These are phyloP conservation scores for Fragaria iinumae DNA, from an alignment of 306 rosid species.

Conservation along the genomic window DNA sequence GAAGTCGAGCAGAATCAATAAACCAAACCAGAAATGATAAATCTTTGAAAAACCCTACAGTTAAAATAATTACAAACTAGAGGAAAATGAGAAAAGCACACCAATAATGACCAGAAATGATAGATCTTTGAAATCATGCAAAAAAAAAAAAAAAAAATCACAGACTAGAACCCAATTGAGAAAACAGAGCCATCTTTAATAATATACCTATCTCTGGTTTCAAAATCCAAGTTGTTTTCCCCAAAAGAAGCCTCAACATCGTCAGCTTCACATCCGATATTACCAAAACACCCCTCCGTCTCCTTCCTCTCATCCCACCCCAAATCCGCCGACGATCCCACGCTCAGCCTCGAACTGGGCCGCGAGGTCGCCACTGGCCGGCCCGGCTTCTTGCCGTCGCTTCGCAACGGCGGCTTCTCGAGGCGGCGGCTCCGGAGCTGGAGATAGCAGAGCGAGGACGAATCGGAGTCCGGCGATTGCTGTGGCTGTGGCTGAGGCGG, in stretches of 20 bases:
- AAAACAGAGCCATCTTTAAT: background rate
- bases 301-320: slow-evolving; percentile 24
- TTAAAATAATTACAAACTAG: background rate
- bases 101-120: background rate
- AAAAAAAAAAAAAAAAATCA: background rate
- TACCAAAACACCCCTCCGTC: slow-evolving; percentile 19
- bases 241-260: slow-evolving; percentile 58
- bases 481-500: background rate
- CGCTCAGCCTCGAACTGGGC: slow-evolving; percentile 30
- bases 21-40: background rate
- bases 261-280: slow-evolving; percentile 12
- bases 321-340: slow-evolving; percentile 24
- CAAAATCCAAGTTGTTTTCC: slow-evolving; percentile 53
- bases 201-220: slow-evolving; percentile 55
- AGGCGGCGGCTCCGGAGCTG: slow-evolving; percentile 91
- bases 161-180: background rate
- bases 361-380: background rate
- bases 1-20: background rate
- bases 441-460: slow-evolving; percentile 54
- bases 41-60: background rate
- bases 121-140: background rate
- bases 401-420: slow-evolving; percentile 38
- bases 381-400: background rate
- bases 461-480: slow-evolving; percentile 17
- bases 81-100: background rate